Evolutionary conservation across 2,329 filamentous ascomycete species (phyloP), one percentile per base, ranked within the genome.

Genomic region (Cylindrodendrum hubeiense): DNA sequence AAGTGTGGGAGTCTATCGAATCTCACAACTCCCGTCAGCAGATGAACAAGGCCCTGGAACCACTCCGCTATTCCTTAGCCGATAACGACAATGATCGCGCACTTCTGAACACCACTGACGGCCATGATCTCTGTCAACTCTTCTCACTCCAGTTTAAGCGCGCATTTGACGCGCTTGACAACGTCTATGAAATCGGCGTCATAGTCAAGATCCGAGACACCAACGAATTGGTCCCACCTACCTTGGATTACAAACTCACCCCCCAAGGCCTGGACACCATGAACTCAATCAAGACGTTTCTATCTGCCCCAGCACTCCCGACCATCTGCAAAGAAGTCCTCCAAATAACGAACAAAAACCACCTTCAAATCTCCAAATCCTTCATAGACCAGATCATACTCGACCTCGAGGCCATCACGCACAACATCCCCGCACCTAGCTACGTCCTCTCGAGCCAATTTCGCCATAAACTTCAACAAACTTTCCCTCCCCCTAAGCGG

Each of bases 341-440:
- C 10, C 52, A 56, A 13, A 41, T 54, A 55, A 39, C 44, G 55
- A 63, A 46, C 37, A 30, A 19, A 26, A 7, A 30, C 30, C n/a
- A 63, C 5, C 51, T 63, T 13, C 50, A 62, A 17, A 44, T 77
- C 30, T 72, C 75, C 8, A 55, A 66, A 30, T 56, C 69, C n/a
- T 72, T 76, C 43, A 53, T 77, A 26, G 70, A 77, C 44, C 60
- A 44, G 15, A 67, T 79, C 26, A 58, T 75, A 22, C 66, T 77
- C 47, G 77, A 79, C 57, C 63, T 79, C 51, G 67, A 74, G 49
- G 77, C 77, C 17, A 70, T 78, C 22, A 60, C 68, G 13, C 62
- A 66, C 37, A 68, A 70, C 30, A 53, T 77, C 4, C 72, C 76
- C 5, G 56, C 72, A 9, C 77, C 77, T 46, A 79, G 75, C 56